phyloP scores from a whole-genome alignment of 768 basidiomycete genomes.

The Pleurotus salmoneostramineus region DNA sequence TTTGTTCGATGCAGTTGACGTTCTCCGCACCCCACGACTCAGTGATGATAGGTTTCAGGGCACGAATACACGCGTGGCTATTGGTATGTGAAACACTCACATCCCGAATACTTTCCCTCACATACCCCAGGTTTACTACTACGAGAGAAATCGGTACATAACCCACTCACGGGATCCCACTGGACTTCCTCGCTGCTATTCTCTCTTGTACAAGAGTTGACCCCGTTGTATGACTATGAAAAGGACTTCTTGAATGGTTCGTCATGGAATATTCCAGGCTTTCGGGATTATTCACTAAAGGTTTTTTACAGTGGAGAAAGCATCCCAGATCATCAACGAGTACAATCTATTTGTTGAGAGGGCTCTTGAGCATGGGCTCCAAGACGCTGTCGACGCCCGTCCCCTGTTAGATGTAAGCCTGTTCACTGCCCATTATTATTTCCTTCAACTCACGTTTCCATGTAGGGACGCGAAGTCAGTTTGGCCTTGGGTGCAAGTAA shows the following conservation, averaged over 20 bases:
- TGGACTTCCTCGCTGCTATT: conserved; percentile 77
- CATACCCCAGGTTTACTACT: conserved; percentile 55
- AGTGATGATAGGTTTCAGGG: conserved; percentile 27
- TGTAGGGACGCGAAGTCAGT: conserved; percentile 70
- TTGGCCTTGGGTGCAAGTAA: conserved; percentile 45
- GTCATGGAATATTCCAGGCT: conserved; percentile 9
- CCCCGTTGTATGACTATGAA: conserved; percentile 42
- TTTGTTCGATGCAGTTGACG: conserved; percentile 52
- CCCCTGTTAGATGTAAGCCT: conserved; percentile 73
- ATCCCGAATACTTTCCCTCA: not conserved
- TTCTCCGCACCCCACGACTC: conserved; percentile 34
- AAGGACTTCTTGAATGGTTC: conserved; percentile 41
- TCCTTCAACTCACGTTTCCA: conserved; percentile 1
- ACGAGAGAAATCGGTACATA: conserved; percentile 64
- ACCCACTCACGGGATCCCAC: conserved; percentile 51
- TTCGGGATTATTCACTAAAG: not conserved
- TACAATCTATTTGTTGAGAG: conserved; percentile 67
- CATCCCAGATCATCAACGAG: conserved; percentile 41
- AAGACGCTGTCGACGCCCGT: conserved; percentile 58
- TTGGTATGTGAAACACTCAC: conserved; percentile 40
- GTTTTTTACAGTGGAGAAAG: conserved; percentile 32
- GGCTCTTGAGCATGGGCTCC: conserved; percentile 61
- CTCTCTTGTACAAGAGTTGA: conserved; percentile 69
- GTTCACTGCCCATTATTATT: not conserved
- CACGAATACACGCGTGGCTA: conserved; percentile 48